phyloP scores from a whole-genome alignment of 345 rosid species.

The Barbarea vulgaris region DNA sequence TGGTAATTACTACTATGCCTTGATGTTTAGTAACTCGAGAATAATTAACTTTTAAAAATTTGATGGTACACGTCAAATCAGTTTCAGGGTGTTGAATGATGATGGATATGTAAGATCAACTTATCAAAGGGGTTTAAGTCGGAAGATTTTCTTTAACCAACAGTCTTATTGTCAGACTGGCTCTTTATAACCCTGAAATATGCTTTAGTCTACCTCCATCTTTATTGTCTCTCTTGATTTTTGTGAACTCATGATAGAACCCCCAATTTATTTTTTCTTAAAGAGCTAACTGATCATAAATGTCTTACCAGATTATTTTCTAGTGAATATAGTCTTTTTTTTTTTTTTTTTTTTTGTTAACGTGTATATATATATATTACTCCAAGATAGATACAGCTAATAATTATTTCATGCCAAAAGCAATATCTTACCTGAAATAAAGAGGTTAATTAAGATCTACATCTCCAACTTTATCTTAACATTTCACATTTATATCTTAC shows the following conservation, averaged over 20 bases:
- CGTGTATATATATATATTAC: conserved; percentile 4
- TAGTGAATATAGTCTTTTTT: background rate
- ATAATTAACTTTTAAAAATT: conserved; percentile 10
- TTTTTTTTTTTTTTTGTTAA: no score
- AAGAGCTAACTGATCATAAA: background rate
- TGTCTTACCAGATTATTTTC: conserved; percentile 17
- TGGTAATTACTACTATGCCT: conserved; percentile 19
- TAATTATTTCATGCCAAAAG: background rate
- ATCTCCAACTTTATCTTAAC: background rate
- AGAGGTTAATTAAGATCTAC: background rate
- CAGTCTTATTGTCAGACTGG: conserved; percentile 38
- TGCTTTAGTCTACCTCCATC: conserved; percentile 29
- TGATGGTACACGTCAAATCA: conserved; percentile 38
- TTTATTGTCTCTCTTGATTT: conserved; percentile 37
- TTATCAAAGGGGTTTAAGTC: conserved; percentile 18
- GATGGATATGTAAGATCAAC: conserved; percentile 30
- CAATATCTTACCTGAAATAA: background rate
- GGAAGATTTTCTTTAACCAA: conserved; percentile 37
- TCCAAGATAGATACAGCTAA: background rate
- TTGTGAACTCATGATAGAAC: conserved; percentile 17
- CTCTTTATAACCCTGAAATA: conserved; percentile 27
- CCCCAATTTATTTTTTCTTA: background rate
- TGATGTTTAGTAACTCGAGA: conserved; percentile 26
- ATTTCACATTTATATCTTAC: background rate
- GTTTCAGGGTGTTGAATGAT: conserved; percentile 36